Evolutionary conservation across 345 rosid genomes (phyloP).

Genomic region (Combretum micranthum): DNA sequence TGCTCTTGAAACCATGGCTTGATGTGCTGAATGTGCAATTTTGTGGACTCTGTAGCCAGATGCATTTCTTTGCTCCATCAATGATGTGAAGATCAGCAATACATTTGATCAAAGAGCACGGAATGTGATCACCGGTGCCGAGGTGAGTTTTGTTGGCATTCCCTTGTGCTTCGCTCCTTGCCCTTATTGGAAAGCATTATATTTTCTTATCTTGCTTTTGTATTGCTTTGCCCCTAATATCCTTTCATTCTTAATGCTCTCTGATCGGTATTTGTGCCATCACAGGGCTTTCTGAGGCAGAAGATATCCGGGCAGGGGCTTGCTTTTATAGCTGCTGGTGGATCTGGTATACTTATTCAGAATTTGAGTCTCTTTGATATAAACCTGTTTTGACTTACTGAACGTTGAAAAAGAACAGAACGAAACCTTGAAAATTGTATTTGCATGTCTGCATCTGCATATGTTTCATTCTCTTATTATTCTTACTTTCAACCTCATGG

Average conservation of each 20-base stretch:
- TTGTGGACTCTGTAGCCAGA: slow-evolving; percentile 69
- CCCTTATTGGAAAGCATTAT: slow-evolving; percentile 1
- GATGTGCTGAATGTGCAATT: slow-evolving; percentile 13
- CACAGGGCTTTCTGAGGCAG: slow-evolving; percentile 90
- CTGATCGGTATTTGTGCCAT: slow-evolving; percentile 5
- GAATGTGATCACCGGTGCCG: slow-evolving; percentile 55
- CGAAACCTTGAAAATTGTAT: no score
- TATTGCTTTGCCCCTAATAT: neutral
- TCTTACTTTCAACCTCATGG: no score
- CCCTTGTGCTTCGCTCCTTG: neutral
- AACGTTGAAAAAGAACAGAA: no score
- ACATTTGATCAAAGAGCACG: slow-evolving; percentile 74
- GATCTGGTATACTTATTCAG: slow-evolving; percentile 65
- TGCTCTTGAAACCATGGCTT: neutral
- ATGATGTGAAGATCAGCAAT: slow-evolving; percentile 82
- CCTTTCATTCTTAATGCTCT: neutral
- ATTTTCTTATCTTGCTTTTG: neutral
- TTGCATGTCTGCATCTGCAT: no score
- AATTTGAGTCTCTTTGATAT: neutral
- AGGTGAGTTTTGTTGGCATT: slow-evolving; percentile 39
- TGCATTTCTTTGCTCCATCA: slow-evolving; percentile 91
- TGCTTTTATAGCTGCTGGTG: slow-evolving; percentile 89
- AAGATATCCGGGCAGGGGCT: slow-evolving; percentile 88
- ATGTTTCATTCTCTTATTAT: no score
- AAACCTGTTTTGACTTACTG: no score